Conservation (phyloP, 495 filamentous ascomycete species). For the Penicillium atrosanguineum region DNA sequence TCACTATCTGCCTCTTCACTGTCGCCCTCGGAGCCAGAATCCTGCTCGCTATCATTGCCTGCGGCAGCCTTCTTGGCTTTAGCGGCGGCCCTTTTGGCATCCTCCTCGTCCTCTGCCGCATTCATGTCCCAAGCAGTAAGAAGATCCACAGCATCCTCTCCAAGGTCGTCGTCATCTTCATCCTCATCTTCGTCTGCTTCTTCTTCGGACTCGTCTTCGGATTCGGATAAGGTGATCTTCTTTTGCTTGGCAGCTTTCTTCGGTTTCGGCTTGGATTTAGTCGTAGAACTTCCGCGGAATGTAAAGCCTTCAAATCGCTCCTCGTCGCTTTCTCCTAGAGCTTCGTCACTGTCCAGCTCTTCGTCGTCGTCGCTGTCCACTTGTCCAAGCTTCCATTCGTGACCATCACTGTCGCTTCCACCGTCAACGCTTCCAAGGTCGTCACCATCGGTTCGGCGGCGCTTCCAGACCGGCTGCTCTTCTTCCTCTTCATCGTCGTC, state of each 20-base stretch:
- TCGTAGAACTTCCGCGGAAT: conserved; percentile 66
- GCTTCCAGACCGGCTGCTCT: conserved; percentile 46
- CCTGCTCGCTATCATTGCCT: conserved; percentile 34
- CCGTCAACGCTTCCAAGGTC: conserved; percentile 46
- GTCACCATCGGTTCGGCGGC: conserved; percentile 35
- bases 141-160: conserved; percentile 83
- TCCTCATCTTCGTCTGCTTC: conserved; percentile 51
- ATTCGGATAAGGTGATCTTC: conserved; percentile 54
- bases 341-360: conserved; percentile 89
- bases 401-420: conserved; percentile 83
- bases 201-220: conserved; percentile 50
- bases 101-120: conserved; percentile 46
- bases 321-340: conserved; percentile 85
- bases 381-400: conserved; percentile 81
- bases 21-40: conserved; percentile 37
- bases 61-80: conserved; percentile 31
- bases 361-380: conserved; percentile 74
- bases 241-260: conserved; percentile 24
- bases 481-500: conserved; percentile 49
- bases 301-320: conserved; percentile 74
- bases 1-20: conserved; percentile 45
- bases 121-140: conserved; percentile 77
- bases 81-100: conserved; percentile 26
- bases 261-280: conserved; percentile 40
- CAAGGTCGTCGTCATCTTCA: conserved; percentile 59